Percentiles rank a stretch among this genome's conserved stretches.
Evolutionary conservation across 2,329 filamentous ascomycete species (phyloP).

Genomic region (Teratosphaeria gauchensis): DNA sequence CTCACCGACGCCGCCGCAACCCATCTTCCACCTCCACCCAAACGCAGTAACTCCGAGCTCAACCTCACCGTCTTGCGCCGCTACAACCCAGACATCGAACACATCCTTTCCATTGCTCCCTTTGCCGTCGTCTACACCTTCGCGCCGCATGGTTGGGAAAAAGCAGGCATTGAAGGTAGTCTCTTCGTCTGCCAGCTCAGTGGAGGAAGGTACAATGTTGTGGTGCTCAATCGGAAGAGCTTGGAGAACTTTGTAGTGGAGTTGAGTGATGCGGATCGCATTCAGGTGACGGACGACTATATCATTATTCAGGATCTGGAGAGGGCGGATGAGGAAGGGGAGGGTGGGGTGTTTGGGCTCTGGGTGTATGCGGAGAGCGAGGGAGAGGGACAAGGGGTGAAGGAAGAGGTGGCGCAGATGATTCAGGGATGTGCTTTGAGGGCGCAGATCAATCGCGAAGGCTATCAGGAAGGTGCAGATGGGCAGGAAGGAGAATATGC

Average conservation of each 20-base stretch:
- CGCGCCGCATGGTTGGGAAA: constrained; percentile 66
- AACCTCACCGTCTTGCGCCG: constrained; percentile 77
- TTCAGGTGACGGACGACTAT: constrained; percentile 46
- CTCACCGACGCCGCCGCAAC: constrained; percentile 20
- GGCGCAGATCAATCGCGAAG: constrained; percentile 27
- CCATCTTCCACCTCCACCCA: constrained; percentile 33
- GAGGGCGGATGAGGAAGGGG: constrained; percentile 23
- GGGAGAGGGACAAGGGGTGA: constrained; percentile 32
- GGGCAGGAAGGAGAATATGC: not conserved
- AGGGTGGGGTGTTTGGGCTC: constrained; percentile 45
- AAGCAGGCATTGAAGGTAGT: constrained; percentile 74
- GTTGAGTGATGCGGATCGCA: constrained; percentile 32
- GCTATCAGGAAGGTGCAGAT: not conserved
- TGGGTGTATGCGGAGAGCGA: constrained; percentile 56
- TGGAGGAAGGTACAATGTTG: constrained; percentile 33
- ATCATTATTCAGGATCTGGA: constrained; percentile 45
- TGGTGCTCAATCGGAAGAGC: constrained; percentile 40
- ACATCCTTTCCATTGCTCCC: constrained; percentile 69
- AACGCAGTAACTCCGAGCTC: constrained; percentile 70
- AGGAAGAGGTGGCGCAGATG: constrained; percentile 42
- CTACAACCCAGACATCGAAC: constrained; percentile 58
- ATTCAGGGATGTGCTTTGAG: constrained; percentile 47
- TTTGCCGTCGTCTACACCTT: constrained; percentile 84
- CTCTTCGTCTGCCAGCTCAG: constrained; percentile 70
- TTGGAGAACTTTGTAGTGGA: constrained; percentile 40